Base-by-base conservation (phyloP, 352 stramenopile species). In the Phytophthora pinifolia region DNA sequence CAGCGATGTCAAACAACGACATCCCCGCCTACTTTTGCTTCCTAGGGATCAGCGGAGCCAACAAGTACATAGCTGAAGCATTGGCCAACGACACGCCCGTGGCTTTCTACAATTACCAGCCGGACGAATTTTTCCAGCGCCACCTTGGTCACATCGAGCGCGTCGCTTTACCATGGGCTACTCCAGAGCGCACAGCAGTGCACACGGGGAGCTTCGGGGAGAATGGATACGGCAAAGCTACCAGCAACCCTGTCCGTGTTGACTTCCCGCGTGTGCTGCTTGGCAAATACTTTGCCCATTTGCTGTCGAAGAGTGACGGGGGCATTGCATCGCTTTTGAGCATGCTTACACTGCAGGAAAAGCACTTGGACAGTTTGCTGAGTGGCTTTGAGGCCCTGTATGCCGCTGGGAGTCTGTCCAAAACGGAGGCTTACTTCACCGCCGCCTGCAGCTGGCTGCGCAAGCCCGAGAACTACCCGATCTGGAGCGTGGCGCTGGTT, bases 61-160 rank as follows among this genome's bases (percentile, higher is more conserved):
- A 46, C 1, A 38, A 45, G n/a, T 78, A 74, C 20, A 51, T 73
- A 4, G 46, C 51, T 1, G 69, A 82, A 37, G 54, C 54, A 4
- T 33, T 80, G 13, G 38, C 42, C 10, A 72, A 44, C 4, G 51
- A 70, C 6, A 54, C 36, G 10, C 54, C 70, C 2, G 58, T 86
- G 10, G 49, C 64, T 6, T 86, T 83, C 43, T 82, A 82, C 38
- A 61, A 79, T 42, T 83, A 71, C 36, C 70, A 86, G 34, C 73
- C 76, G 3, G 68, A 83, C 30, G 42, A 66, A 7, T 71, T 86
- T 25, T 69, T 79, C 33, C 51, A 67, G 10, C 39, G 51, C 12
- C 42, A 76, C 17, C 6, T 13, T 6, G 62, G 53, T 5, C 14
- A 61, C 12, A 59, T 83, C 10, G 58, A 76, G 38, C 65, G 72